Base-by-base conservation (phyloP, 352 stramenopile species). In the Globisporangium parvum region DNA sequence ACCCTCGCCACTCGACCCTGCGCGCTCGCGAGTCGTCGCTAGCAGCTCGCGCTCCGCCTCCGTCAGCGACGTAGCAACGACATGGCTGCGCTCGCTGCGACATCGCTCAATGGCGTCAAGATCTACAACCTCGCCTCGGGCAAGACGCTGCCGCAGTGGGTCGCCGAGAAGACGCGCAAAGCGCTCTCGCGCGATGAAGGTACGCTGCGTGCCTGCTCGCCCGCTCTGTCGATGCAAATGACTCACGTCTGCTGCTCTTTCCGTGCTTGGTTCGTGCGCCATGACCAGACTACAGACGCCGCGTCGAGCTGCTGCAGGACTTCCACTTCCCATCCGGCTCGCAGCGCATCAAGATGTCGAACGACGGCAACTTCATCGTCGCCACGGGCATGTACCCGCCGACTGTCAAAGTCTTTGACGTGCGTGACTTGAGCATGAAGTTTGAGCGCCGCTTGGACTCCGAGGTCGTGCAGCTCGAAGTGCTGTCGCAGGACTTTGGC, bases 301-400 rank as follows among this genome's bases (percentile, higher is more conserved):
- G 97, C 39, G 95, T 99, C 37, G 97, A 99, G 66, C 71, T 99
- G 20, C 83, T 99, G 58, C 97, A 99, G 84, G 97, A 99, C 66
- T 99, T 99, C 67, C 89, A 98, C 69, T 99, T 99, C 66, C 85
- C 88, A 4, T 91, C 93, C 35, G 93, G 91, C 20, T 96, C 87
- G 26, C 95, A 98, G 75, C 75, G 85, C 47, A 67, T 99, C 24
- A 91, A 95, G 49, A 96, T 98, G 83, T 97, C 89, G 15, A 31
- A 64, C 10, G 96, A 99, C 78, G 96, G 96, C 46, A 84, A 98
- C 49, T 99, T 93, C 74, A 91, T 99, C 37, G 81, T 99, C 17
- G 95, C 96, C 2, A 91, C 90, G 26, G 98, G 98, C 21, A 96
- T 95, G 39, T 99, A 99, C 78, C 91, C 92, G 57, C 97, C 98